phyloP scores from a whole-genome alignment of 495 filamentous ascomycete genomes.

The Neurospora intermedia region DNA sequence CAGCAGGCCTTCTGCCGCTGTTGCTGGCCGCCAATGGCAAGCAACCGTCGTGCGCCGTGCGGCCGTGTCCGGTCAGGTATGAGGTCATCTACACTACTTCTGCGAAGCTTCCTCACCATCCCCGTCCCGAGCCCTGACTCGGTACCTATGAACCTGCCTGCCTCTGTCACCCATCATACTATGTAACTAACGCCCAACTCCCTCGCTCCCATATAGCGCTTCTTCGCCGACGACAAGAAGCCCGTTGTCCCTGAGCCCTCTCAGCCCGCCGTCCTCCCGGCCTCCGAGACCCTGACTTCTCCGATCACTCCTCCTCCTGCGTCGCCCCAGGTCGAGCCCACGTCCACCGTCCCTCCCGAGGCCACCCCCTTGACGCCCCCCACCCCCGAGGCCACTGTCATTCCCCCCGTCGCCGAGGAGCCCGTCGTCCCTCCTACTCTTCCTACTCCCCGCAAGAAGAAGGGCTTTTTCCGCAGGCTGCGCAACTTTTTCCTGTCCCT shows the following conservation, averaged over 20 bases:
- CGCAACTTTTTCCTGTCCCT: constrained; percentile 59
- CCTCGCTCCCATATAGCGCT: constrained; percentile 31
- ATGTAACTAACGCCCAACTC: constrained; percentile 1
- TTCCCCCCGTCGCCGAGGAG: constrained; percentile 27
- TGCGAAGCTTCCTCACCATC: neutral
- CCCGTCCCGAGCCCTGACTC: neutral
- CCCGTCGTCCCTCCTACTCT: constrained; percentile 32
- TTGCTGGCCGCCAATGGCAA: constrained; percentile 46
- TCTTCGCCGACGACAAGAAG: constrained; percentile 48
- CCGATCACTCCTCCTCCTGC: constrained; percentile 36
- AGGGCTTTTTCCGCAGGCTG: constrained; percentile 60
- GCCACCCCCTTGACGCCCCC: constrained; percentile 51
- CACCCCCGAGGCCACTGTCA: constrained; percentile 29
- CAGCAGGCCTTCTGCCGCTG: constrained; percentile 36
- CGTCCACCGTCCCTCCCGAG: constrained; percentile 47
- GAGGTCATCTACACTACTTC: constrained; percentile 11
- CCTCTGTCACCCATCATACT: constrained; percentile 2
- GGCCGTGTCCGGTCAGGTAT: constrained; percentile 22
- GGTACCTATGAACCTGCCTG: neutral
- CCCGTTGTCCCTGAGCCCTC: constrained; percentile 33
- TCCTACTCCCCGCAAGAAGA: constrained; percentile 48
- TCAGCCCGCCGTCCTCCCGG: constrained; percentile 44
- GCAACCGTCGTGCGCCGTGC: constrained; percentile 25
- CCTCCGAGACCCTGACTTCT: constrained; percentile 43
- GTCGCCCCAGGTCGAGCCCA: constrained; percentile 26